Base-by-base conservation (phyloP, 1,284 basidiomycete species). In the Vanrija pseudolonga region DNA sequence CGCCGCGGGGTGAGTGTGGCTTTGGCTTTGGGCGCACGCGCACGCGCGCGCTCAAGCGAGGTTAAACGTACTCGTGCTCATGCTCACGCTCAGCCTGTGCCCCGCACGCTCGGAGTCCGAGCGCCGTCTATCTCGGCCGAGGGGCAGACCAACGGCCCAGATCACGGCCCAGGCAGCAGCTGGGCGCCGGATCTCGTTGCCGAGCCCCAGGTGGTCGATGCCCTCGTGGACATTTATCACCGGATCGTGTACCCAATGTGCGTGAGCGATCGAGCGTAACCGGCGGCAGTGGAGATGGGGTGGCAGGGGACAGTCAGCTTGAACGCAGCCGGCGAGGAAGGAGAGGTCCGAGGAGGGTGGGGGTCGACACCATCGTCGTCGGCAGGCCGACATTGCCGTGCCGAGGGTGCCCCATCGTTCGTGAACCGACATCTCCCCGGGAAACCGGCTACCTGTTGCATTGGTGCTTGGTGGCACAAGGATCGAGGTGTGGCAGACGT, bases 201-300 rank as follows among this genome's bases (percentile, higher is more conserved):
- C 2, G 47, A 56, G 7, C 58, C 62, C 8, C 60, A 61, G 22
- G 56, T 63, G 23, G 67, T 74, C 38, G 63, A 67, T 22, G 38
- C 45, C 12, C 62, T 73, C 2, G 57, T 64, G 9, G 59, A 63
- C 17, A 60, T 55, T 6, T 73, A 67, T 49, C 60, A 67, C 36
- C 57, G 59, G 15, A 64, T 69, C 32, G 60, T 66, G 39, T 73
- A 71, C 47, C 71, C 71, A 11, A 72, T 73, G 71, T 71, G 47
- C 37, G 68, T 58, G 32, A 15, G 32, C 32, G 14, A 14, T 9
- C 32, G 12, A 32, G 9, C 32, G 32, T 4, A 4, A 4, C 12
- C 11, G 12, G 32, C 24, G 9, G 4, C 24, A 4, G 24, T 26
- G 24, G 5, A 26, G 5, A 4, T 26, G 24, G 24, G 24, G 24